phyloP scores from a whole-genome alignment of 2,329 filamentous ascomycete species.

The Gnomoniopsis smithogilvyi region DNA sequence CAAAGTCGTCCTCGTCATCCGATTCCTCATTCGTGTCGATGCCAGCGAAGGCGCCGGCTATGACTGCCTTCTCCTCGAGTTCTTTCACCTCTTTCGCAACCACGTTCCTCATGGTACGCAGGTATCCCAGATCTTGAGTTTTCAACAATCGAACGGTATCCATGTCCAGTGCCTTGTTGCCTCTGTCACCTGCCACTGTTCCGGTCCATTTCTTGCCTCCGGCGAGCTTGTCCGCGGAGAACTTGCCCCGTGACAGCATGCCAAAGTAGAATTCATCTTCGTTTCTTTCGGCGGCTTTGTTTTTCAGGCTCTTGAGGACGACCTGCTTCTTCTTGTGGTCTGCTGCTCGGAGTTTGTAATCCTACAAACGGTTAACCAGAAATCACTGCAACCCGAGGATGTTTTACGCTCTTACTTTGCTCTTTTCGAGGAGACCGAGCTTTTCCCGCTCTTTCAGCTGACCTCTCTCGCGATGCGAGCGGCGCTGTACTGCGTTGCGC shows the following conservation, averaged over 20 bases:
- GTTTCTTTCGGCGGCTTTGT: conserved; percentile 63
- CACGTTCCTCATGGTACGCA: conserved; percentile 60
- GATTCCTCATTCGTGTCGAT: conserved; percentile 27
- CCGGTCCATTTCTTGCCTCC: conserved; percentile 52
- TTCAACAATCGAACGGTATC: conserved; percentile 62
- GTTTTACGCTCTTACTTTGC: conserved; percentile 60
- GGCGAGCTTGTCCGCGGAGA: conserved; percentile 43
- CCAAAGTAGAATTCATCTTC: conserved; percentile 73
- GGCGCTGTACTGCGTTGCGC: conserved; percentile 68
- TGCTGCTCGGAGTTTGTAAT: conserved; percentile 62
- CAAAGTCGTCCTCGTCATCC: conserved; percentile 28
- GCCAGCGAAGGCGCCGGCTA: conserved; percentile 34
- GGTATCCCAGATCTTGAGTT: conserved; percentile 65
- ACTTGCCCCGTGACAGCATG: conserved; percentile 62
- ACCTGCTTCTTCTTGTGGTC: conserved; percentile 66
- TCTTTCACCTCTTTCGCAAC: conserved; percentile 53
- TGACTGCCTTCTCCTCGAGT: conserved; percentile 52
- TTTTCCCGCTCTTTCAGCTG: conserved; percentile 80
- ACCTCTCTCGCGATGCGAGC: conserved; percentile 85
- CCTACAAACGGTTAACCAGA: conserved; percentile 31
- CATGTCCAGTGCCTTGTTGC: conserved; percentile 51
- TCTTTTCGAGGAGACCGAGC: conserved; percentile 92
- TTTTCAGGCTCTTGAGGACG: conserved; percentile 54
- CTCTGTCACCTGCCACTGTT: conserved; percentile 55
- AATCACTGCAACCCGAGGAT: not conserved